phyloP scores from a whole-genome alignment of 768 basidiomycete genomes.

The Leccinellum rugosiceps region DNA sequence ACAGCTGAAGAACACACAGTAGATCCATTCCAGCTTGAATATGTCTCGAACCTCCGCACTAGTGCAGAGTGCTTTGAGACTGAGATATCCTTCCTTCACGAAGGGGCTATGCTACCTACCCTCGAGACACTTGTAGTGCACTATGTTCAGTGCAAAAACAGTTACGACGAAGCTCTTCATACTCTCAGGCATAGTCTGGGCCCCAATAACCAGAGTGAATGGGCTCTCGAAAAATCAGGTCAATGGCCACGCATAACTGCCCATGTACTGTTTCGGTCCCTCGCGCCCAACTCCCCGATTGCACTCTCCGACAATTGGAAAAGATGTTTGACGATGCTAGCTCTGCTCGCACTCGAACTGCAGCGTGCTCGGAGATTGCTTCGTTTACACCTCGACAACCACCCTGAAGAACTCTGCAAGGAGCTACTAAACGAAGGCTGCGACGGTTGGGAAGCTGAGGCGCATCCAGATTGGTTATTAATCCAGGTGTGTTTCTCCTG shows the following conservation, averaged over 20 bases:
- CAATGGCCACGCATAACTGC: constrained; percentile 39
- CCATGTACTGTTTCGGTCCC: constrained; percentile 27
- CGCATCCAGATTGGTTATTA: constrained; percentile 41
- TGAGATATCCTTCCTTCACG: background rate
- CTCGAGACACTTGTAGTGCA: constrained; percentile 2
- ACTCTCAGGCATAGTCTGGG: constrained; percentile 8
- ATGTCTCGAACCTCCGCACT: constrained; percentile 11
- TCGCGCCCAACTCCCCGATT: constrained; percentile 25
- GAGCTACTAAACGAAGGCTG: constrained; percentile 28
- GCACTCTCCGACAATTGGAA: constrained; percentile 29
- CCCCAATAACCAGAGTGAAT: constrained; percentile 13
- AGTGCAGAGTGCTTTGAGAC: constrained; percentile 15
- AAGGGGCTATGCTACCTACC: background rate
- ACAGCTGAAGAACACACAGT: background rate
- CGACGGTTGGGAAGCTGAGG: constrained; percentile 11
- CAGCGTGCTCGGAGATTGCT: constrained; percentile 40
- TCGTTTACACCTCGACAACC: constrained; percentile 17
- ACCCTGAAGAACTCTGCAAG: constrained; percentile 30
- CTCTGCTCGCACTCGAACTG: constrained; percentile 28
- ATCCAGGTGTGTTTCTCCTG: constrained; percentile 35
- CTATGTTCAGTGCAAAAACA: constrained; percentile 4
- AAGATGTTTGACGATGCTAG: constrained; percentile 27
- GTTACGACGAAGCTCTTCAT: background rate
- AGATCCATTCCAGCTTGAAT: constrained; percentile 8
- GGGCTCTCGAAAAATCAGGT: constrained; percentile 17